A percentile compares a stretch with the other conserved stretches of the same genome.
These are phyloP conservation scores for Aspergillus intermedius DNA, from an alignment of 2,329 filamentous ascomycete species.

Conservation along the genomic window DNA sequence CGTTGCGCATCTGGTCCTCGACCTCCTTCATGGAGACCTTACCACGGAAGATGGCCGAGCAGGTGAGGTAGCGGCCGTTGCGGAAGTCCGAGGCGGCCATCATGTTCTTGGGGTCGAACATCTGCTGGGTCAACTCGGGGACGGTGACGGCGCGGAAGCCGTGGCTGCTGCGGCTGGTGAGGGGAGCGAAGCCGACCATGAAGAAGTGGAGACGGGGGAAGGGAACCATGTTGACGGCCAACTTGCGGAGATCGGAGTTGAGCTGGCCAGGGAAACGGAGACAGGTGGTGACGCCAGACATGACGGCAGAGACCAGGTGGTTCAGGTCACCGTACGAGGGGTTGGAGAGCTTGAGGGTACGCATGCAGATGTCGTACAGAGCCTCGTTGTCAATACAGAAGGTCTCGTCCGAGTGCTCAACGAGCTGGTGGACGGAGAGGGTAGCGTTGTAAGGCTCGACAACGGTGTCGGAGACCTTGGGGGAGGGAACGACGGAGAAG, in stretches of 20 bases:
- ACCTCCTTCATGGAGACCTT: conserved; percentile 99
- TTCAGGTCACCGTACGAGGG: conserved; percentile 98
- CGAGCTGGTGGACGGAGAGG: conserved; percentile 95
- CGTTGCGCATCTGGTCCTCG: conserved; percentile 99
- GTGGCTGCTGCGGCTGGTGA: conserved; percentile 86
- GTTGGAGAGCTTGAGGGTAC: conserved; percentile 96
- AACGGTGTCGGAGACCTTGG: conserved; percentile 99
- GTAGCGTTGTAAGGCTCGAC: conserved; percentile 99
- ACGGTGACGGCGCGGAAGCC: conserved; percentile 97
- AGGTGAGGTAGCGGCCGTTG: conserved; percentile 98
- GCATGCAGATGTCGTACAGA: conserved; percentile 99
- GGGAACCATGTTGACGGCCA: conserved; percentile 99
- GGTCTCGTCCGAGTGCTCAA: conserved; percentile 99
- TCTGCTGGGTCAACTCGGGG: conserved; percentile 98
- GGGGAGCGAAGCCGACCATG: conserved; percentile 99
- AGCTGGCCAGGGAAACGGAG: conserved; percentile 99
- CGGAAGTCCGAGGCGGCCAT: conserved; percentile 99
- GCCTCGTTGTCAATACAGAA: conserved; percentile 99
- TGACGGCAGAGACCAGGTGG: conserved; percentile 98
- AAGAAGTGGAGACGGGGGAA: conserved; percentile 99
- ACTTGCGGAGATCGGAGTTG: conserved; percentile 98
- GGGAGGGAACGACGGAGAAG: conserved; percentile 96
- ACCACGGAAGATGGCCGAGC: conserved; percentile 99
- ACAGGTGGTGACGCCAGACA: conserved; percentile 98
- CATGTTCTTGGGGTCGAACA: conserved; percentile 99